Evolutionary conservation across 2,329 filamentous ascomycete species (phyloP).

Genomic region (Meredithiella fracta): DNA sequence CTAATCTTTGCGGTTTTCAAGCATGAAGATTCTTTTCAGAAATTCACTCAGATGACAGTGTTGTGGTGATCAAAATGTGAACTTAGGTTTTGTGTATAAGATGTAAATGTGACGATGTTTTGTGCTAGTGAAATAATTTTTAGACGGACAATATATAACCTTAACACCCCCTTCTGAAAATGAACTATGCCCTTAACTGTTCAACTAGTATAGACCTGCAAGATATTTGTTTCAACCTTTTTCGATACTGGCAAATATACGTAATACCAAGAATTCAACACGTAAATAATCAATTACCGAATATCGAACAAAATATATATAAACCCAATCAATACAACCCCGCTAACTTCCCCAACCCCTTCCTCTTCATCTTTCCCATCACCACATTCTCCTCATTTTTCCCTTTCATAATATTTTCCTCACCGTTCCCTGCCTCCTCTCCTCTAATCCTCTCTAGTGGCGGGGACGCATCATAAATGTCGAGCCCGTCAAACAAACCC

Average conservation of each 20-base stretch:
- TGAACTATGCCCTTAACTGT: too few species aligned
- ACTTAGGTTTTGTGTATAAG: background rate
- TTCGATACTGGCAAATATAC: too few species aligned
- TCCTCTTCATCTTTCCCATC: background rate
- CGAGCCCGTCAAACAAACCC: background rate
- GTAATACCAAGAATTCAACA: too few species aligned
- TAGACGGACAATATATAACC: too few species aligned
- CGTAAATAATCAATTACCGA: too few species aligned
- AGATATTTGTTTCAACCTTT: too few species aligned
- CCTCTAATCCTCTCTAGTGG: too few species aligned
- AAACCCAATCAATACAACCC: background rate
- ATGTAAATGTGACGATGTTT: too few species aligned
- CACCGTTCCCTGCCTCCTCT: background rate
- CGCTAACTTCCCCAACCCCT: background rate
- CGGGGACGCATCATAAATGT: background rate
- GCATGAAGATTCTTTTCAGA: conserved; percentile 5
- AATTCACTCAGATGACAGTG: conserved; percentile 10
- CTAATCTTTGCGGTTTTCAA: conserved; percentile 4
- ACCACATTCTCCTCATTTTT: background rate
- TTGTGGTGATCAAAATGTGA: background rate
- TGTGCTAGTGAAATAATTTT: too few species aligned
- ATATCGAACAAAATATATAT: too few species aligned
- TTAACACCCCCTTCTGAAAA: too few species aligned
- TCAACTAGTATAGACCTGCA: too few species aligned
- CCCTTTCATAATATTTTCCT: background rate